Conservation (phyloP, 495 filamentous ascomycete species). For the Lasiosphaeria miniovina region DNA sequence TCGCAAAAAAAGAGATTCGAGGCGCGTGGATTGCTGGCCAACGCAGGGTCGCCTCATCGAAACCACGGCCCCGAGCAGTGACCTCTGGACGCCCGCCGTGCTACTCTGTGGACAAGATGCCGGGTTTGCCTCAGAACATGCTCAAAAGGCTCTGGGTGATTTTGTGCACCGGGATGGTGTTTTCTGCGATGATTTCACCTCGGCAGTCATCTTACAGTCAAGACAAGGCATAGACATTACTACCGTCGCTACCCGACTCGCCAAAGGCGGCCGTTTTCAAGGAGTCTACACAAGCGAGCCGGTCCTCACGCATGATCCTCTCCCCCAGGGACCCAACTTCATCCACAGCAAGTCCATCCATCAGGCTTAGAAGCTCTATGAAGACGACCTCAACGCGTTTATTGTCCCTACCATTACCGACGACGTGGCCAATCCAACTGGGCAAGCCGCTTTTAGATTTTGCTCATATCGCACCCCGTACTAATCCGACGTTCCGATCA, state of each 20-base stretch:
- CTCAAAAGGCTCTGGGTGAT: not conserved
- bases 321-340: conserved; percentile 8
- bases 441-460: not conserved
- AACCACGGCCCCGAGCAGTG: not conserved
- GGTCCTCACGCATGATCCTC: not conserved
- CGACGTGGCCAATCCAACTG: not conserved
- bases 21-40: not conserved
- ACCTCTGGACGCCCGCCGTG: not conserved
- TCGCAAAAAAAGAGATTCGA: not conserved
- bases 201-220: not conserved
- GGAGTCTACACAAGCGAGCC: not conserved
- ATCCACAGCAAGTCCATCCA: conserved; percentile 7
- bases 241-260: not conserved
- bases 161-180: not conserved
- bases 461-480: not conserved
- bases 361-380: conserved; percentile 10
- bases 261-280: not conserved
- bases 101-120: not conserved
- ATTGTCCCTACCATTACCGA: conserved; percentile 5
- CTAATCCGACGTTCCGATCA: not conserved
- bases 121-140: not conserved
- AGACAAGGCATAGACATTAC: not conserved
- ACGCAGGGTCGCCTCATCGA: not conserved
- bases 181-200: not conserved
- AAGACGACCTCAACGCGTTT: conserved; percentile 2